These are phyloP conservation scores for Fraxinus americana DNA, from an alignment of 257 asterid genomes.

Conservation along the genomic window DNA sequence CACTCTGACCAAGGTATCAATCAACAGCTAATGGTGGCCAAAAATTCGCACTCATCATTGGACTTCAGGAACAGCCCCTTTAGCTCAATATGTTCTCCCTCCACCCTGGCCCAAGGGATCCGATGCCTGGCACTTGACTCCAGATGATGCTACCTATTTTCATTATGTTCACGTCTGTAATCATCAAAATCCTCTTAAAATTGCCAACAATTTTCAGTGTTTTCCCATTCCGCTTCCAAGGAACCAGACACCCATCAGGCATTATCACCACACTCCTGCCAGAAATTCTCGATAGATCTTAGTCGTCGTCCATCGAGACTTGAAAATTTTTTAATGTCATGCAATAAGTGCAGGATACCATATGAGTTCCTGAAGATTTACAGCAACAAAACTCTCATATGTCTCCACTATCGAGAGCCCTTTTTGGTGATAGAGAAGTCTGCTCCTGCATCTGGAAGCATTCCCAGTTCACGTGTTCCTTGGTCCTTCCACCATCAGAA, in stretches of 20 bases:
- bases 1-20: too few species aligned
- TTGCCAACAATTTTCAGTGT: neutral
- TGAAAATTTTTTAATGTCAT: conserved; percentile 58
- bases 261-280: neutral
- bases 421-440: conserved; percentile 49
- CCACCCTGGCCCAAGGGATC: conserved; percentile 4
- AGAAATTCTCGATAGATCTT: conserved; percentile 22
- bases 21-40: too few species aligned
- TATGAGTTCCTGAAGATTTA: conserved; percentile 25
- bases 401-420: conserved; percentile 44
- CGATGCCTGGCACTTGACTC: neutral
- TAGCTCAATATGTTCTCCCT: neutral
- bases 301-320: neutral
- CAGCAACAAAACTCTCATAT: conserved; percentile 45
- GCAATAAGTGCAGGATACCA: conserved; percentile 45
- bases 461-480: conserved; percentile 6
- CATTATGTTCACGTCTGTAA: neutral
- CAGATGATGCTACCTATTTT: neutral
- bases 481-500: conserved; percentile 24
- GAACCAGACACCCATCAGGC: neutral
- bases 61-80: too few species aligned
- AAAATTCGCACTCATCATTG: too few species aligned
- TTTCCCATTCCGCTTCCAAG: conserved; percentile 2
- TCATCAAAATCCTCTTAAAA: neutral
- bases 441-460: conserved; percentile 38